Evolutionary conservation across 805 yeast genomes (phyloP).

Genomic region (Brettanomyces anomalus): DNA sequence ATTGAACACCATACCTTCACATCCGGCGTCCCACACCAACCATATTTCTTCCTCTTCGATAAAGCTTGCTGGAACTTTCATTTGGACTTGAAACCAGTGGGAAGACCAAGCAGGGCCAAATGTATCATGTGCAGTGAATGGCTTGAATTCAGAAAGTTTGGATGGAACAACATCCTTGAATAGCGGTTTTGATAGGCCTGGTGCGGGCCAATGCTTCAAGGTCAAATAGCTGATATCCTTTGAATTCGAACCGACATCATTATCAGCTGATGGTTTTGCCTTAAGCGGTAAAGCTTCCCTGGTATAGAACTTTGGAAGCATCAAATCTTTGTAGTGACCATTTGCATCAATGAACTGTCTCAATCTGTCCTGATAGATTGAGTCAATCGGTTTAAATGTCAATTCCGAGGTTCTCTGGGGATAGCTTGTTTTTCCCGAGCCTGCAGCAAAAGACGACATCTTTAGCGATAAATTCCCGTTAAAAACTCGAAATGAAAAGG

Average conservation of each 20-base stretch:
- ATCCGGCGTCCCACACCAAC: conserved; percentile 62
- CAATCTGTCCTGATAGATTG: conserved; percentile 61
- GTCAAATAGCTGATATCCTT: conserved; percentile 29
- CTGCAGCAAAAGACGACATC: too few species aligned
- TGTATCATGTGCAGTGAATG: conserved; percentile 58
- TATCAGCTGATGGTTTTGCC: conserved; percentile 20
- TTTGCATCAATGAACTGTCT: conserved; percentile 63
- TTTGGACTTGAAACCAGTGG: conserved; percentile 76
- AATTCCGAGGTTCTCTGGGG: conserved; percentile 43
- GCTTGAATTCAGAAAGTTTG: conserved; percentile 39
- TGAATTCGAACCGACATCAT: conserved; percentile 18
- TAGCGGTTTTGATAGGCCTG: conserved; percentile 55
- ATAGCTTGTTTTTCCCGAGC: conserved; percentile 14
- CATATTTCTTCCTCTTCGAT: conserved; percentile 33
- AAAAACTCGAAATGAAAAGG: too few species aligned
- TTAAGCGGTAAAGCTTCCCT: conserved; percentile 32
- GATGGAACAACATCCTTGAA: conserved; percentile 49
- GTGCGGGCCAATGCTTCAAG: conserved; percentile 64
- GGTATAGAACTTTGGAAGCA: conserved; percentile 77
- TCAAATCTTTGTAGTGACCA: conserved; percentile 67
- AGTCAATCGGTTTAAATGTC: conserved; percentile 67
- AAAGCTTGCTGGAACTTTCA: conserved; percentile 61
- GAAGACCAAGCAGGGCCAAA: conserved; percentile 94
- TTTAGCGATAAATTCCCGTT: too few species aligned
- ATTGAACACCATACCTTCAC: conserved; percentile 77